Evolutionary conservation across 2,329 filamentous ascomycete genomes (phyloP).

Genomic region (Trichophyton schoenleinii): DNA sequence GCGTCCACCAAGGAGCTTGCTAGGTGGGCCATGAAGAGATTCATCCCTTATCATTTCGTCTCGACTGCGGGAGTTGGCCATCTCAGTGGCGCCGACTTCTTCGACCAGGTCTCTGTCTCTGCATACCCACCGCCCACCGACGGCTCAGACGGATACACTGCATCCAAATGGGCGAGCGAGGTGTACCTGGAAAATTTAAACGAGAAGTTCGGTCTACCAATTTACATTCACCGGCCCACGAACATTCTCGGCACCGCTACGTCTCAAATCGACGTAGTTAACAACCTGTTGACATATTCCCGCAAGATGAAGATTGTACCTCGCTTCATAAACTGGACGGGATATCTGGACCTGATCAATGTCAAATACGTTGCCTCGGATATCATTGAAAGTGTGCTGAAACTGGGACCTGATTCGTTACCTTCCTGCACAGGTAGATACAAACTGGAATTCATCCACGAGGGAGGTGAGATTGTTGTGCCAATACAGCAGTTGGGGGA

Average conservation of each 20-base stretch:
- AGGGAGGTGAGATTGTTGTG: slow-evolving; percentile 7
- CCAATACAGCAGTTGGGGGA: slow-evolving; percentile 6
- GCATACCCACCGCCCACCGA: slow-evolving; percentile 11
- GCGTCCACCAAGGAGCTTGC: slow-evolving; percentile 17
- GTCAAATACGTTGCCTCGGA: slow-evolving; percentile 7
- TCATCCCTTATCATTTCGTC: slow-evolving; percentile 23
- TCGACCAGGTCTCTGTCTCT: slow-evolving; percentile 14
- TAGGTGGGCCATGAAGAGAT: slow-evolving; percentile 11
- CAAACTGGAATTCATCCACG: slow-evolving; percentile 2
- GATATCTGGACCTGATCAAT: slow-evolving; percentile 9
- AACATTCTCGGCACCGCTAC: slow-evolving; percentile 9
- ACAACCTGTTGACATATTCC: slow-evolving; percentile 10
- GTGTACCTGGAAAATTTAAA: slow-evolving; percentile 16
- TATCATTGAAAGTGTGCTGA: slow-evolving; percentile 2
- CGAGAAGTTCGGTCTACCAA: not conserved
- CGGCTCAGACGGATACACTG: slow-evolving; percentile 26
- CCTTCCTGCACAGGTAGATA: not conserved
- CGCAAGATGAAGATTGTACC: slow-evolving; percentile 7
- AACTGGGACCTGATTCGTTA: not conserved
- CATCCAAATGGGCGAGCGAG: slow-evolving; percentile 32
- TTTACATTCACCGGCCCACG: slow-evolving; percentile 4
- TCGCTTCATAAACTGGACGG: slow-evolving; percentile 4
- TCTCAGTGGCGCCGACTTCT: slow-evolving; percentile 12
- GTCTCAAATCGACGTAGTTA: slow-evolving; percentile 9
- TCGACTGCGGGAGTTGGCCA: slow-evolving; percentile 23